Evolutionary conservation across 345 rosid genomes (phyloP), one percentile per base, ranked within the genome.

Genomic region (Streptanthus diversifolius): DNA sequence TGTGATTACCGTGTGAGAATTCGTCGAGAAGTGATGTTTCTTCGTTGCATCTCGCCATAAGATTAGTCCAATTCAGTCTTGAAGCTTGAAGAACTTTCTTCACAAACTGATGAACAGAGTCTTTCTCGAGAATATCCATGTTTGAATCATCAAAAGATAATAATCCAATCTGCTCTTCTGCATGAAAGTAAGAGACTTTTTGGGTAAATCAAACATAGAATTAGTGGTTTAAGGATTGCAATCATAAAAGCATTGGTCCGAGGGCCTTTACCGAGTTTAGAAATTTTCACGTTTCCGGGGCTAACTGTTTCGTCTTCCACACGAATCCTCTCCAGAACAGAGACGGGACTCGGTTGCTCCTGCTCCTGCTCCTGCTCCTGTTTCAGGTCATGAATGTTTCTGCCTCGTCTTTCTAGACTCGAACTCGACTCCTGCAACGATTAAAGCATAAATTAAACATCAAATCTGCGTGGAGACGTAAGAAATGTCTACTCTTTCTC

Each of bases 291-390:
- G 66, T 73, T 68, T 59, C 55, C 35, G 59, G 77, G 81, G 39
- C 79, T 75, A 30, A 70, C 53, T 45, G 48, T 48, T 36, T 63
- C 75, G 7, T 83, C 90, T 66, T 84, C 88, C 14, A 63, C 8
- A 58, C 51, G 75, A 45, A 75, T 75, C 33, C 78, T 82, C 43
- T 84, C 86, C 2, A 87, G 87, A 56, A 90, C 88, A 29, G 90
- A 84, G 21, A 87, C 74, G 4, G 89, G 88, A 83, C 92, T 86
- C 22, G 87, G 84, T 68, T 86, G 89, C 61, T 83, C 88, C 56
- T 63, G 53, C 61, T 71, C 51, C n/a, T 86, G 89, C 61, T 83
- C 88, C 56, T 63, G 53, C 61, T 71, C 51, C n/a, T 70, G 77
- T 27, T 76, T 74, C 21, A 5, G 32, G 57, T 66, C 68, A 41